Percentiles rank a stretch among this genome's conserved stretches.
Evolutionary conservation across 2,329 filamentous ascomycete species (phyloP).

Genomic region (Botrytis hyacinthi): DNA sequence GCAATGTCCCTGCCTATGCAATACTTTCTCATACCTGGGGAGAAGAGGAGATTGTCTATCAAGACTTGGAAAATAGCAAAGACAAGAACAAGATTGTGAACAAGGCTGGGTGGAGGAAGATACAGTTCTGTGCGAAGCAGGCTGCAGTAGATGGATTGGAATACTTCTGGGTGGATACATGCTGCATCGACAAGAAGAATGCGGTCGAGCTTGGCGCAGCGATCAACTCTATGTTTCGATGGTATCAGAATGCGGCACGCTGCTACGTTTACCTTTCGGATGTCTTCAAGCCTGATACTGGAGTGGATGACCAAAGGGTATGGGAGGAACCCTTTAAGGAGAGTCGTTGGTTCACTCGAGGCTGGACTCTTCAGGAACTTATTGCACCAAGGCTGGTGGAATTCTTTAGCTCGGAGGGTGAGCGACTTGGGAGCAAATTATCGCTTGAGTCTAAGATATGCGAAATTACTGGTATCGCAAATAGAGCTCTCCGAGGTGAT

Average conservation of each 20-base stretch:
- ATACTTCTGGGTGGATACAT: constrained; percentile 7
- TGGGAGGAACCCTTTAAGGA: not conserved
- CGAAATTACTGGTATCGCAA: not conserved
- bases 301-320: not conserved
- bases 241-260: not conserved
- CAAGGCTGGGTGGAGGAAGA: constrained; percentile 2
- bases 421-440: not conserved
- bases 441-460: not conserved
- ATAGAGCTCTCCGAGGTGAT: not conserved
- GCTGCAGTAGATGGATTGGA: not conserved
- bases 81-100: not conserved
- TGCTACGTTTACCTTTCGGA: constrained; percentile 13
- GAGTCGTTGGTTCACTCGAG: constrained; percentile 4
- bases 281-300: not conserved
- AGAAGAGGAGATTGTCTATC: not conserved
- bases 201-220: not conserved
- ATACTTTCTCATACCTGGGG: constrained; percentile 10
- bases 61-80: not conserved
- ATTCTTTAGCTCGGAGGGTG: not conserved
- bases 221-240: constrained; percentile 15
- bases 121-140: not conserved
- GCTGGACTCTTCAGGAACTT: constrained; percentile 3
- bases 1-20: not conserved
- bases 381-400: not conserved
- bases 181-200: constrained; percentile 12